phyloP scores from a whole-genome alignment of 2,329 filamentous ascomycete species.

The Coleophoma cylindrospora region DNA sequence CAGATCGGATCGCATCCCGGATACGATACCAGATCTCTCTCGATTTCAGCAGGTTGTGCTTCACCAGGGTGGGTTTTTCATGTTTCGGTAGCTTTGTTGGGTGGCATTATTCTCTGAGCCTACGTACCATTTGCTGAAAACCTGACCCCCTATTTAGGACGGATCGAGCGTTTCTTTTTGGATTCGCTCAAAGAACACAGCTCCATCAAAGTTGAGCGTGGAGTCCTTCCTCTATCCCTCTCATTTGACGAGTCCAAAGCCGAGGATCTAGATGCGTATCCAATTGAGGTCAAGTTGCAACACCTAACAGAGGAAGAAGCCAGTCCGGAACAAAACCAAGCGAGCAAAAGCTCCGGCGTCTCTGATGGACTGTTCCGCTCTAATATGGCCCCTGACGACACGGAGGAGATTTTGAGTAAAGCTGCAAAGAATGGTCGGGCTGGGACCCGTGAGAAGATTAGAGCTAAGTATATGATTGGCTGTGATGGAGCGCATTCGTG shows the following conservation, averaged over 20 bases:
- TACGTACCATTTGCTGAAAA: too few relatives aligned
- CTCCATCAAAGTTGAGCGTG: constrained; percentile 52
- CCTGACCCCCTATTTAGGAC: constrained; percentile 15
- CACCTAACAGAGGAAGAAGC: constrained; percentile 54
- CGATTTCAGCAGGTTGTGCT: constrained; percentile 62
- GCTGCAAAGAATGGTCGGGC: constrained; percentile 28
- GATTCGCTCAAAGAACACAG: constrained; percentile 53
- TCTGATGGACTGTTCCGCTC: constrained; percentile 54
- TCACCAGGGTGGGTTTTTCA: constrained; percentile 51
- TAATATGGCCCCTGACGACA: constrained; percentile 52
- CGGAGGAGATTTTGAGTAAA: constrained; percentile 40
- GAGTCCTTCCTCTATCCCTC: constrained; percentile 51
- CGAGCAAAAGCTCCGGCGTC: constrained; percentile 16
- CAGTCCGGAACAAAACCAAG: constrained; percentile 39
- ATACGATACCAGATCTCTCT: constrained; percentile 56
- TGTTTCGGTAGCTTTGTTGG: neutral
- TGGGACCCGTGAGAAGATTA: constrained; percentile 37
- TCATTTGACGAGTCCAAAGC: constrained; percentile 45
- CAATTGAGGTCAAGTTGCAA: constrained; percentile 53
- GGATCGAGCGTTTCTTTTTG: constrained; percentile 63
- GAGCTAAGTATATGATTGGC: constrained; percentile 59
- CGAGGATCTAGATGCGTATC: constrained; percentile 48
- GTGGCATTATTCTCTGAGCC: too few relatives aligned
- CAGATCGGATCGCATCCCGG: constrained; percentile 55
- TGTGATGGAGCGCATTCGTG: constrained; percentile 66